Evolutionary conservation across 257 asterid species (phyloP).

Genomic region (Osmanthus fragrans): DNA sequence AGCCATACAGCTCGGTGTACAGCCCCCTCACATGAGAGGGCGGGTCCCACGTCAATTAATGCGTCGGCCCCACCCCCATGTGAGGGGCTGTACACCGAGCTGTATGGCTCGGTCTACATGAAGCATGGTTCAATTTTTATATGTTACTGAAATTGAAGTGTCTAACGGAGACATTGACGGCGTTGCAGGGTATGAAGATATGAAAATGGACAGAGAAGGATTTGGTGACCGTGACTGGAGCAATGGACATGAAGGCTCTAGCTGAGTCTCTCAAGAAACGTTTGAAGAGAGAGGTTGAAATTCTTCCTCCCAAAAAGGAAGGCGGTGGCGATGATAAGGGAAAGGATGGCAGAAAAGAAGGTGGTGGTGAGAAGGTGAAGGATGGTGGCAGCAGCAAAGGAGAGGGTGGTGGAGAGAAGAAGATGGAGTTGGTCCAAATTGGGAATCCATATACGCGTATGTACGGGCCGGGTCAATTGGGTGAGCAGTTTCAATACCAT

Average conservation of each 20-base stretch:
- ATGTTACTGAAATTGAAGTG: neutral
- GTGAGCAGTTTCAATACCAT: neutral
- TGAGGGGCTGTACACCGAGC: too few species aligned
- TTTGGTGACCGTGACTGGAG: constrained; percentile 69
- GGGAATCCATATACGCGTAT: constrained; percentile 1
- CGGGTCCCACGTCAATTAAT: too few species aligned
- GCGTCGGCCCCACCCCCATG: too few species aligned
- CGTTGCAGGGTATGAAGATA: constrained; percentile 57
- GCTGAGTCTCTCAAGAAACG: constrained; percentile 60
- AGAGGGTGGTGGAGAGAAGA: neutral
- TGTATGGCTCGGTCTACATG: too few species aligned
- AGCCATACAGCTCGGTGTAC: too few species aligned
- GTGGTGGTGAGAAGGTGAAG: neutral
- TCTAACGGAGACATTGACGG: neutral
- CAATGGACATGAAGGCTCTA: constrained; percentile 76
- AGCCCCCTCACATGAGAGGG: too few species aligned
- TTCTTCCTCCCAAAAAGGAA: constrained; percentile 50
- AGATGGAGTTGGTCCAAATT: constrained; percentile 24
- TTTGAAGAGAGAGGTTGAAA: constrained; percentile 55
- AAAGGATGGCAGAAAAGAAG: neutral
- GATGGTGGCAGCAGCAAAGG: neutral
- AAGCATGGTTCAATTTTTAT: too few species aligned
- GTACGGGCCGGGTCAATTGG: constrained; percentile 6
- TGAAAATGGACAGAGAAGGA: constrained; percentile 66
- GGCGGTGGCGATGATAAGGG: constrained; percentile 18